Conservation (phyloP, 225 moss, liverwort and hornwort genomes). For the Polytrichum formosum region DNA sequence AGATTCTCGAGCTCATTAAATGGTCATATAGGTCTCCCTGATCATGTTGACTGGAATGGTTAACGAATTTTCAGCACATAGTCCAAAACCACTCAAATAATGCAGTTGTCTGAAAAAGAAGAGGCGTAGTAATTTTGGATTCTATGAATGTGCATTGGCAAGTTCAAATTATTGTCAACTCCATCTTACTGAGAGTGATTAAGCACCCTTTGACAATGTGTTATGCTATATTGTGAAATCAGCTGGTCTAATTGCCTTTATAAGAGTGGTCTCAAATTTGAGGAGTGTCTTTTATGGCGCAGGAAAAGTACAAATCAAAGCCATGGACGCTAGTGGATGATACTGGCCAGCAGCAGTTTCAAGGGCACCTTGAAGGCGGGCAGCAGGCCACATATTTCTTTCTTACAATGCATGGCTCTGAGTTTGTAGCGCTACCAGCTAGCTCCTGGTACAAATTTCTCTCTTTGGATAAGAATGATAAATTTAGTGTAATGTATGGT, state of each 20-base stretch:
- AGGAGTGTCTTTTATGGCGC: constrained; percentile 5
- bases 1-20: too few species aligned
- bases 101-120: too few species aligned
- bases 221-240: background rate
- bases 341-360: constrained; percentile 89
- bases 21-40: too few species aligned
- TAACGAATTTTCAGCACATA: too few species aligned
- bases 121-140: too few species aligned
- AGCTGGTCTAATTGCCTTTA: too few species aligned
- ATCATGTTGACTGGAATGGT: too few species aligned
- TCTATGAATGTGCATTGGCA: too few species aligned
- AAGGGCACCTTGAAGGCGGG: constrained; percentile 97
- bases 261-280: too few species aligned
- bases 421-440: constrained; percentile 86
- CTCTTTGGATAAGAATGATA: background rate
- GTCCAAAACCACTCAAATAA: too few species aligned
- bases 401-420: constrained; percentile 72
- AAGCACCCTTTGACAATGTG: background rate
- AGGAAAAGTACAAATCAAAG: constrained; percentile 91
- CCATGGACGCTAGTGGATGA: constrained; percentile 96
- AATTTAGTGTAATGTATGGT: background rate
- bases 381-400: constrained; percentile 95
- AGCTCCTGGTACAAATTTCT: constrained; percentile 60
- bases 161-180: too few species aligned
- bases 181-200: too few species aligned